Evolutionary conservation across 2,329 filamentous ascomycete genomes (phyloP), one percentile per base, ranked within the genome.

Genomic region (Neofusicoccum ribis): DNA sequence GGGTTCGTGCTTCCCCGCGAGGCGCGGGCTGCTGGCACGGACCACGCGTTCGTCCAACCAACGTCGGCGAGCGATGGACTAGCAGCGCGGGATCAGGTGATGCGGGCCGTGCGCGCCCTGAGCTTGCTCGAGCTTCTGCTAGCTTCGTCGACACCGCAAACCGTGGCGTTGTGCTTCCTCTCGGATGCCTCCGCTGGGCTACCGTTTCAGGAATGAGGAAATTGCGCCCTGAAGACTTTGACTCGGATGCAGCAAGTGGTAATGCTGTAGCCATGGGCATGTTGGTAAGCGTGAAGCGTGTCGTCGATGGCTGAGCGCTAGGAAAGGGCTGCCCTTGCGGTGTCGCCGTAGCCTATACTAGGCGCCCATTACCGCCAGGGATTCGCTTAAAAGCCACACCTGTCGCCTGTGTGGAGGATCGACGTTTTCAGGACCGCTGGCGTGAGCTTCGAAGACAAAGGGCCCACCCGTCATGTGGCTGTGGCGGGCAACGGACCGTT

Each of bases 401-500:
- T 41, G 41, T 60, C n/a, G 56, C 54, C 12, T 11, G 20, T 58
- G 62, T 44, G 51, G 62, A 58, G 23, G 62, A 58, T 64, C 51
- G 62, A 64, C 62, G 62, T 50, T 56, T 54, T 43, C 44, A 56
- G 51, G 43, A 64, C 51, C 47, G 60, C 47, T 50, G 46, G 34
- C 47, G 59, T 62, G 59, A 39, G 59, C 46, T 12, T 51, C 37
- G 61, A 44, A 34, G 61, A 54, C 43, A 52, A 54, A 58, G 51
- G 46, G 14, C 54, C 34, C 44, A 14, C 34, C 15, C 44, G 31
- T 49, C 50, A 58, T 64, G 62, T 58, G 62, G 50, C 46, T 51
- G 63, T 17, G 62, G 51, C 62, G 62, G 52, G 52, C 54, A 43
- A 44, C 54, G 63, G 63, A 51, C 63, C 46, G 52, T 65, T 65